A percentile compares a stretch with the other conserved stretches of the same genome.
Conservation (phyloP, 257 asterid species). For the Solanum neorickii region DNA sequence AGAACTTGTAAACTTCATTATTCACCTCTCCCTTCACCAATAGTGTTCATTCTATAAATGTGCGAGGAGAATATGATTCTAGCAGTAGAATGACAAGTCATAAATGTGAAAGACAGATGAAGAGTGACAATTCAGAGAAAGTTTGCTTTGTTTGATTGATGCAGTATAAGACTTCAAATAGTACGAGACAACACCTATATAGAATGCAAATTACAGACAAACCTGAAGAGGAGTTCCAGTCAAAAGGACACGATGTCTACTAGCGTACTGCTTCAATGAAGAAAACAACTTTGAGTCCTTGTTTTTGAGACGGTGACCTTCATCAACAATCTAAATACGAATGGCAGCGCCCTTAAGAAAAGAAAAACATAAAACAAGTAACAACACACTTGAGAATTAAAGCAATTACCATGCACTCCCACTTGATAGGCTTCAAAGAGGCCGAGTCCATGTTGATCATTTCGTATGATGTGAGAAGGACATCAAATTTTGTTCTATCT, state of each 20-base stretch:
- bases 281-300: constrained; percentile 93
- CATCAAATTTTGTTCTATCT: constrained; percentile 87
- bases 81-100: not conserved
- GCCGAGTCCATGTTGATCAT: constrained; percentile 79
- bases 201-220: not conserved
- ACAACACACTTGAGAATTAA: not conserved
- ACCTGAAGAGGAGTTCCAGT: constrained; percentile 99
- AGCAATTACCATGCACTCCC: constrained; percentile 89
- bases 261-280: constrained; percentile 59
- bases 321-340: constrained; percentile 77
- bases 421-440: constrained; percentile 71
- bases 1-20: not conserved
- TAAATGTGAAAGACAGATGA: not conserved
- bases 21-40: not conserved
- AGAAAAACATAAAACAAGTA: constrained; percentile 3
- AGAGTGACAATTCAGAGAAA: not conserved
- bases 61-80: not conserved
- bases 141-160: not conserved
- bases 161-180: not conserved
- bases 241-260: constrained; percentile 80
- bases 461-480: constrained; percentile 89
- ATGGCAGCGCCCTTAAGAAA: constrained; percentile 4
- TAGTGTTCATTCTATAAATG: not conserved
- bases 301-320: constrained; percentile 95
- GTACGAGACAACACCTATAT: not conserved